Evolutionary conservation across 306 rosid species (phyloP), one percentile per base, ranked within the genome.

Genomic region (Senna tora): DNA sequence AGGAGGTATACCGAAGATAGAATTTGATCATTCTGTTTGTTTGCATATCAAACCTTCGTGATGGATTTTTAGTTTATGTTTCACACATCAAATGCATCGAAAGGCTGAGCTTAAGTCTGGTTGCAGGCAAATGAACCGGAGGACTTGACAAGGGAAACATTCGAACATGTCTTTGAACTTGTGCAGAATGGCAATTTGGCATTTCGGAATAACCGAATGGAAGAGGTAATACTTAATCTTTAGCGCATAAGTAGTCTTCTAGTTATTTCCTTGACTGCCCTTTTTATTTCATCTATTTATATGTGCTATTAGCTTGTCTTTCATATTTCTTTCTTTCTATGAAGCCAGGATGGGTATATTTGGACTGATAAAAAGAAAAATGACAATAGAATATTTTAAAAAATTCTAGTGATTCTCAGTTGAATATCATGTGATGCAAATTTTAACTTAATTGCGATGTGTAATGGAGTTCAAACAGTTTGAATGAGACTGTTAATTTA

Each of bases 111-210:
- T 66, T 79, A 36, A 74, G 74, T 78, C 76, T 25, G 50, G 63
- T 73, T 82, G 83, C 95, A 94, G 99, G 92, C 64, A 36, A 82
- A 80, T 75, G 82, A 67, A 69, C 80, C 80, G 38, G 90, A 70
- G 56, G 81, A 77, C 17, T 77, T 88, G 84, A 76, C 89, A 16
- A 41, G 75, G 85, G 95, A 86, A 71, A 76, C 85, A 59, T 73
- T 85, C 71, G 81, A 39, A 19, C 85, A 86, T 77, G 79, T 94
- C 30, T 74, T 84, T 30, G 80, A 88, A 46, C 88, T 86, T 19
- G 93, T 94, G 75, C 88, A 82, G 78, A 82, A 75, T 46, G 99
- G 99, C 43, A 94, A 94, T 80, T 75, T 4, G 6, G 88, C 92
- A 20, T 91, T 89, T 77, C 82, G 89, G 65, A 88, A 85, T 58